Conservation (phyloP, 805 yeast genomes). For the Ogataea degrootiae region DNA sequence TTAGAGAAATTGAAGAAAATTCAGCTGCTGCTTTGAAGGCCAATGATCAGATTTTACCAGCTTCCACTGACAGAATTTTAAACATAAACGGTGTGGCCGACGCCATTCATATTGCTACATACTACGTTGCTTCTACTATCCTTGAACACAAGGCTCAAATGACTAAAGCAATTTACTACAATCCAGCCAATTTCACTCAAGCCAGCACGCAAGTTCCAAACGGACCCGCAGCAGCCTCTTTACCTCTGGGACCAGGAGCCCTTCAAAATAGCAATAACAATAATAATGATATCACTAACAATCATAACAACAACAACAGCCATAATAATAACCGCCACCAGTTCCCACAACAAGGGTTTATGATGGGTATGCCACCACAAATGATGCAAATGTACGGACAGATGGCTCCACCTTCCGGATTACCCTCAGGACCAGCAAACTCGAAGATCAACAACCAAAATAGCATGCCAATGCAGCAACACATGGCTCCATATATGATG, state of each 20-base stretch:
- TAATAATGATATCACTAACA: not conserved
- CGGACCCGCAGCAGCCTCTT: not conserved
- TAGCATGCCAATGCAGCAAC: conserved; percentile 3
- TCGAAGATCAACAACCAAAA: not conserved
- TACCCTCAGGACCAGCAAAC: not conserved
- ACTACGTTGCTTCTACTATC: conserved; percentile 65
- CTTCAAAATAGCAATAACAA: not conserved
- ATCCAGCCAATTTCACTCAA: conserved; percentile 44
- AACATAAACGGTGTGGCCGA: conserved; percentile 76
- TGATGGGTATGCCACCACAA: conserved; percentile 25
- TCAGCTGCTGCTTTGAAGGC: conserved; percentile 77
- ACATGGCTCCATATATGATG: conserved; percentile 4
- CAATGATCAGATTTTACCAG: conserved; percentile 65
- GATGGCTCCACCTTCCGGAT: conserved; percentile 8
- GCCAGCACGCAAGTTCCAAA: conserved; percentile 22
- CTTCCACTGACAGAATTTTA: conserved; percentile 72
- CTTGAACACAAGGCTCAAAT: conserved; percentile 56
- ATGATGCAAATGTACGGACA: conserved; percentile 24
- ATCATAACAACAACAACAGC: not conserved
- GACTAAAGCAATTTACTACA: conserved; percentile 52
- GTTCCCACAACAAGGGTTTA: conserved; percentile 7
- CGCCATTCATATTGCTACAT: conserved; percentile 79
- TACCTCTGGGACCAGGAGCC: not conserved
- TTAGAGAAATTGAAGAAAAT: conserved; percentile 75
- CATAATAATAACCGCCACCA: conserved; percentile 8